These are phyloP conservation scores for Suhomyces panamericanus DNA, from an alignment of 1,139 yeast genomes.

Conservation along the genomic window DNA sequence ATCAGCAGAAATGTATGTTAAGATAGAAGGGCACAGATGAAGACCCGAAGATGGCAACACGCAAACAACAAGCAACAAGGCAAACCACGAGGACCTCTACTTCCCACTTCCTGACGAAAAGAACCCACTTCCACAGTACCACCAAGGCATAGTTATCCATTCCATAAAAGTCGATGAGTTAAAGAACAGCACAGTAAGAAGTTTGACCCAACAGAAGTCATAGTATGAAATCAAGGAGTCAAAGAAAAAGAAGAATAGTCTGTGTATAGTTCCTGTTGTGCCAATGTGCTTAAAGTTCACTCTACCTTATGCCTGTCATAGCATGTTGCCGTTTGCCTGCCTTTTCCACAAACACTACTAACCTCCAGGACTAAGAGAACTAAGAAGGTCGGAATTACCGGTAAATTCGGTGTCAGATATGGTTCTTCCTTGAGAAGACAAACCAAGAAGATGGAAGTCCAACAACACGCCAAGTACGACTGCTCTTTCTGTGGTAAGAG, in stretches of 20 bases:
- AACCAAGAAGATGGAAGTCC: slow-evolving; percentile 98
- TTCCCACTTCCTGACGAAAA: neutral
- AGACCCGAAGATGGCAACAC: neutral
- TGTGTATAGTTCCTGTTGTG: neutral
- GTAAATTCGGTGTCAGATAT: slow-evolving; percentile 99
- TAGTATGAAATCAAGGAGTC: no score
- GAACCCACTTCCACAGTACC: neutral
- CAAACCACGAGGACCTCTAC: neutral
- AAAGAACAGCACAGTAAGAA: no score
- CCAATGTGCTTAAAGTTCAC: neutral
- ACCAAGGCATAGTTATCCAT: neutral
- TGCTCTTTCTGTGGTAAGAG: slow-evolving; percentile 99
- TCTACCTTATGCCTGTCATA: no score
- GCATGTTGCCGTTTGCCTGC: no score
- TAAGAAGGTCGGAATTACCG: slow-evolving; percentile 99
- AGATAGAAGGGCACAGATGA: slow-evolving; percentile 2
- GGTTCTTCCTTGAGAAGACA: slow-evolving; percentile 99
- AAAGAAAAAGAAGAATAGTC: no score
- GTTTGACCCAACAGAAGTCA: no score
- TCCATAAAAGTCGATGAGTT: neutral
- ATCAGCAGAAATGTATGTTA: slow-evolving; percentile 20
- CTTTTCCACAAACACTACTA: slow-evolving; percentile 20
- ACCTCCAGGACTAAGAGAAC: slow-evolving; percentile 95
- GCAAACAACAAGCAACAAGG: neutral
- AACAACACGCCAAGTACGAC: slow-evolving; percentile 98